Evolutionary conservation across 2,329 filamentous ascomycete genomes (phyloP).

Genomic region (Leptographium procerum): DNA sequence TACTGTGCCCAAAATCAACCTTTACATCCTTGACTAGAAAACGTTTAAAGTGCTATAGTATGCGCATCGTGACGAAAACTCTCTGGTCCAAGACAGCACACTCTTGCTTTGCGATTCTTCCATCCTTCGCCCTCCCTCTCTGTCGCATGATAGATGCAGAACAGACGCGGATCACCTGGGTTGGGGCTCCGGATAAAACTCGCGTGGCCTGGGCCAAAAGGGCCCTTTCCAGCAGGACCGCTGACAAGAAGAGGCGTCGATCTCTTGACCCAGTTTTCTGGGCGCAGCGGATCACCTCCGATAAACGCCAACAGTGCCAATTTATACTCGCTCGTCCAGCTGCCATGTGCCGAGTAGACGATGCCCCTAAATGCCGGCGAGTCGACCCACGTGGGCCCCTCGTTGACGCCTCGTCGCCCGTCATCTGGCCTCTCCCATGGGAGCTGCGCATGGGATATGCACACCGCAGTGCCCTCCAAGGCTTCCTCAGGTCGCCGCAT

Average conservation of each 20-base stretch:
- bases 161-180: conserved; percentile 9
- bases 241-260: conserved; percentile 1
- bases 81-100: conserved; percentile 8
- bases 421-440: conserved; percentile 13
- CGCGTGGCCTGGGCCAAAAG: conserved; percentile 13
- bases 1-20: not conserved
- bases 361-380: conserved; percentile 12
- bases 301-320: conserved; percentile 10
- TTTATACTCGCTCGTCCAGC: conserved; percentile 15
- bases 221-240: conserved; percentile 1
- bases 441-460: conserved; percentile 10
- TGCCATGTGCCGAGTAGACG: conserved; percentile 14
- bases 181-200: conserved; percentile 10
- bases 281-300: conserved; percentile 9
- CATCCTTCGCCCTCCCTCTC: conserved; percentile 11
- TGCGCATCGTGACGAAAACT: conserved; percentile 8
- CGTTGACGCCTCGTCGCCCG: conserved; percentile 12
- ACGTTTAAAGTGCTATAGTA: conserved; percentile 1
- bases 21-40: too few species aligned
- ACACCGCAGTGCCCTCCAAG: conserved; percentile 6
- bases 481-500: conserved; percentile 13
- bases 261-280: conserved; percentile 8
- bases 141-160: conserved; percentile 13
- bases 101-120: conserved; percentile 12
- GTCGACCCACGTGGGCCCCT: conserved; percentile 14